These are phyloP conservation scores for Paecilomyces sp. DNA, from an alignment of 2,329 filamentous ascomycete genomes.

Conservation along the genomic window DNA sequence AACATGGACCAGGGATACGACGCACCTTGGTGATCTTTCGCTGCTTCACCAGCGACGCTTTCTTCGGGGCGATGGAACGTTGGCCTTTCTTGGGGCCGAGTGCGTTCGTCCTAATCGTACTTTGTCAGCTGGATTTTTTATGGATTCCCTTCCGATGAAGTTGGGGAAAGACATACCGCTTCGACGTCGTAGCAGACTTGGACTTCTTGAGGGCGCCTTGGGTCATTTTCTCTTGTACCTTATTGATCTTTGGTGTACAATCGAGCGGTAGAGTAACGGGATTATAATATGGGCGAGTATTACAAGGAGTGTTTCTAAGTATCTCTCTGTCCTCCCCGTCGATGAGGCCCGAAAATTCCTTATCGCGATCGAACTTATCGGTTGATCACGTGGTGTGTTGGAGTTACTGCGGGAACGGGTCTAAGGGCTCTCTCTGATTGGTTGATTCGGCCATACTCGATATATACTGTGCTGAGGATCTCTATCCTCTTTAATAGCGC, in stretches of 20 bases:
- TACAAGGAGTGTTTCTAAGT: too few species aligned
- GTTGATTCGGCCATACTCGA: background rate
- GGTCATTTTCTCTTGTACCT: constrained; percentile 29
- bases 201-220: constrained; percentile 44
- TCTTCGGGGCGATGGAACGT: constrained; percentile 61
- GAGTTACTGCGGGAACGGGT: background rate
- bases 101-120: constrained; percentile 13
- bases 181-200: constrained; percentile 27
- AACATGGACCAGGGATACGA: background rate
- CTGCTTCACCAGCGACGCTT: constrained; percentile 51
- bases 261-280: background rate
- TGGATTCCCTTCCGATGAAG: background rate
- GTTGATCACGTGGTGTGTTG: background rate
- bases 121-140: background rate
- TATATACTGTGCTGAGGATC: too few species aligned
- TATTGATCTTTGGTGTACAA: background rate
- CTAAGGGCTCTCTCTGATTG: background rate
- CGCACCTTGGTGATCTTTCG: constrained; percentile 56
- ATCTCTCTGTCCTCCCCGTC: background rate
- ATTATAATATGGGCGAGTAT: too few species aligned
- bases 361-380: background rate
- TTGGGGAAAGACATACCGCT: constrained; percentile 23
- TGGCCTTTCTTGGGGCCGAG: constrained; percentile 51
- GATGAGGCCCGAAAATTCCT: background rate
- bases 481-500: too few species aligned